Evolutionary conservation across 345 rosid genomes (phyloP).

Genomic region (Eucalyptus shirleyi): DNA sequence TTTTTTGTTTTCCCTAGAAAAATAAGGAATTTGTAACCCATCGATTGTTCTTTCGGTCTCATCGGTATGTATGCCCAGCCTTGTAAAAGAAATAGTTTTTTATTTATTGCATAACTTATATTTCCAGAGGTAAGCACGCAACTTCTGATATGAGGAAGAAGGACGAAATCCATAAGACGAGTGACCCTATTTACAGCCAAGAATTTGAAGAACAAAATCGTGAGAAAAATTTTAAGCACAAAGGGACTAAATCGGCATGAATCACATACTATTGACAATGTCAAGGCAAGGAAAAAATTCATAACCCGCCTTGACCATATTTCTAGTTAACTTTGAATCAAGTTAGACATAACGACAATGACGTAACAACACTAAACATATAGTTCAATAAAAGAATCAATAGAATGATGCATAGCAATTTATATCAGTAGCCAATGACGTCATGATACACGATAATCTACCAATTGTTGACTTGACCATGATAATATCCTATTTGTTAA

Average conservation of each 20-base stretch:
- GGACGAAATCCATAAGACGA: background rate
- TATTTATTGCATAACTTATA: no score
- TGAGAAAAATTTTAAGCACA: no score
- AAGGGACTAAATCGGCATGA: no score
- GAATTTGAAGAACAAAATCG: background rate
- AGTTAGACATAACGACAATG: no score
- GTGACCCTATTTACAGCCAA: background rate
- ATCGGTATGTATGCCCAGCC: rapidly evolving
- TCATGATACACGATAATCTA: background rate
- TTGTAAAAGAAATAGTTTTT: no score
- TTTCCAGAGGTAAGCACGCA: background rate
- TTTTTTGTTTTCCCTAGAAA: background rate
- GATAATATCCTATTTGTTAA: background rate
- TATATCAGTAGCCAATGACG: background rate
- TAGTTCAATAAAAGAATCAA: no score
- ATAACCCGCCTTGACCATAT: rapidly evolving
- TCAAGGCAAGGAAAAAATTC: no score
- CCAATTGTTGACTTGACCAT: background rate
- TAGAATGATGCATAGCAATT: no score
- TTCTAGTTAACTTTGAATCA: no score
- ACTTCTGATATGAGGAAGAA: background rate
- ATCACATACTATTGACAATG: no score
- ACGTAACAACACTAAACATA: no score
- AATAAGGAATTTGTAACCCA: no score
- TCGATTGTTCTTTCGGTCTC: rapidly evolving